Evolutionary conservation across 2,329 filamentous ascomycete genomes (phyloP), one percentile per base, ranked within the genome.

Genomic region (Hortaea sp.): DNA sequence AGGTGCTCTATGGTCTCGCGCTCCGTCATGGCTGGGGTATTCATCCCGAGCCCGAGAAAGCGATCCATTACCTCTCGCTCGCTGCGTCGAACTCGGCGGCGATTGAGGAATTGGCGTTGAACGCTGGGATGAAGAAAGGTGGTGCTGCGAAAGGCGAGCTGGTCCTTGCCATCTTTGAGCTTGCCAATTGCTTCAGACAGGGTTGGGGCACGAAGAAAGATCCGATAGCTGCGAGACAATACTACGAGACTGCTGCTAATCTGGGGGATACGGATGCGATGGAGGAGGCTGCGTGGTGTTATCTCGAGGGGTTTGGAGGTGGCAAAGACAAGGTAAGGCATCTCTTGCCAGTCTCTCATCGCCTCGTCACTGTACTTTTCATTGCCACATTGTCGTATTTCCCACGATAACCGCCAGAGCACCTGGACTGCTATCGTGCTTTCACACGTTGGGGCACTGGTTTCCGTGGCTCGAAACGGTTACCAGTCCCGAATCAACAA

Each of bases 171-270:
- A 97, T 98, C 53, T 97, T 92, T 61, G 92, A 98, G 72, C 72
- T 98, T 59, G 87, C 83, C 46, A 92, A 92, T 66, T 90, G 77
- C 69, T 97, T 95, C 73, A 82, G 92, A 50, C 81, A 97, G 65
- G 92, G 88, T 45, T 97, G 90, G 90, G 92, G 92, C 42, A 84
- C 95, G 42, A 75, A 79, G 52, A 85, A 85, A 62, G 92, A 98
- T 65, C 78, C 88, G 32, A 75, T 87, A 44, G 92, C 92, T 41
- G 92, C 92, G 42, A 74, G 75, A 57, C 74, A 94, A 76, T 98
- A 97, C 67, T 98, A 97, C 67, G 90, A 97, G 69, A 95, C 90
- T 7, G 92, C 92, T 29, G 92, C 92, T 50, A 97, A 98, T 65
- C 71, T 98, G 55, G 92, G 92, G 50, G 92, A 98, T 66, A 87